Evolutionary conservation across 768 basidiomycete genomes (phyloP), one percentile per base, ranked within the genome.

Genomic region (Ramaria sp.): DNA sequence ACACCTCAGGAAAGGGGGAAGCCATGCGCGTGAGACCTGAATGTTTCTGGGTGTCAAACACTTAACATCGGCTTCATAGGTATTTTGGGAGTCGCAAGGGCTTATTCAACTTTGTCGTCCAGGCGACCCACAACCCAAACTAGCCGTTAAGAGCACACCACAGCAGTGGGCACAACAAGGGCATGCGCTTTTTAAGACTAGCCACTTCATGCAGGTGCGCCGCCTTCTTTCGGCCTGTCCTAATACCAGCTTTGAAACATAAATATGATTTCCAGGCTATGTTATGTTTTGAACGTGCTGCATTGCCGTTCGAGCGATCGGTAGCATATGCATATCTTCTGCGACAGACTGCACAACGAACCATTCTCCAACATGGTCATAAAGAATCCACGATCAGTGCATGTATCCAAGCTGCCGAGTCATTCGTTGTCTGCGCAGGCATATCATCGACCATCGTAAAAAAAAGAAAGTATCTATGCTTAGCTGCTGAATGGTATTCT

Each of bases 281-380:
- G 69, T 71, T 78, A 49, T 79, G 78, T 56, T 83, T 75, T 45
- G 72, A 75, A 48, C 72, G 76, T 3, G 84, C 83, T 1, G 66
- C 59, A 1, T 63, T 71, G 47, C 66, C 59, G 0, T 72, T 72
- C 15, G 72, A 82, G 65, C 73, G 67, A 15, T 71, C 66, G 2
- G 72, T 82, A 10, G 73, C 81, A 1, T 59, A 75, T 7, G 79
- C 83, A 0, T 83, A 80, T 60, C 71, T 75, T 52, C 71, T 82
- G 5, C 75, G 81, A 54, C 75, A 80, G 59, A 64, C 73, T 27
- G 83, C 83, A 9, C 69, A 73, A 2, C 30, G 65, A 1, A 66
- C 69, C 47, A 61, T 69, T 24, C 41, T 58, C 13, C 62, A 13
- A 6, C 66, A 51, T 19, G 65, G 22, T 66, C 65, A 55, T 61